Percentiles rank a stretch among this genome's conserved stretches.
Evolutionary conservation across 495 filamentous ascomycete species (phyloP).

Genomic region (Penicillium verhagenii): DNA sequence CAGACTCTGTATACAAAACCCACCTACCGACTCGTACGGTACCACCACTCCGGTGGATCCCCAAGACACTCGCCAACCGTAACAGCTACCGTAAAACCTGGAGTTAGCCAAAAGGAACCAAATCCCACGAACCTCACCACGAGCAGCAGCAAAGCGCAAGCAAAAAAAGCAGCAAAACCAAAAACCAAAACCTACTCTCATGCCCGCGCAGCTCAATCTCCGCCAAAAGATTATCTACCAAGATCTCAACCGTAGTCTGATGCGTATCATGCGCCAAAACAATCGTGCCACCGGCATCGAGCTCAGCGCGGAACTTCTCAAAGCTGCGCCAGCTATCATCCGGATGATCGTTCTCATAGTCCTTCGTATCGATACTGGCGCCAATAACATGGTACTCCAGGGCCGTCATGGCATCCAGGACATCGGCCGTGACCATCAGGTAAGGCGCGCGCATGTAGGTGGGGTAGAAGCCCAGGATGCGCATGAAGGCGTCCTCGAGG

Average conservation of each 20-base stretch:
- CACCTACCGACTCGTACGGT: constrained; percentile 27
- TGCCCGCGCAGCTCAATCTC: constrained; percentile 33
- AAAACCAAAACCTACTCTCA: constrained; percentile 20
- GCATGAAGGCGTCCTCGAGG: constrained; percentile 67
- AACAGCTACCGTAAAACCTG: constrained; percentile 47
- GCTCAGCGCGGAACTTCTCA: constrained; percentile 26
- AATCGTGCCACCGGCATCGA: constrained; percentile 34
- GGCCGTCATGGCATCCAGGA: constrained; percentile 28
- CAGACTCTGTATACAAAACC: no score
- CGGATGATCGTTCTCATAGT: constrained; percentile 39
- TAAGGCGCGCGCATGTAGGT: constrained; percentile 64
- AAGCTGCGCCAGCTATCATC: constrained; percentile 27
- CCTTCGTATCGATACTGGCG: constrained; percentile 45
- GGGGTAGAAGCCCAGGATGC: constrained; percentile 69
- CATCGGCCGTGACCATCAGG: constrained; percentile 29
- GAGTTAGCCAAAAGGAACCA: constrained; percentile 10
- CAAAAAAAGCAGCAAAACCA: no score
- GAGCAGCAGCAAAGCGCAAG: no score
- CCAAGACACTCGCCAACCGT: constrained; percentile 75
- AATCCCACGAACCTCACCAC: no score
- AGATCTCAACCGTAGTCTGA: constrained; percentile 33
- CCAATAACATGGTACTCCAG: constrained; percentile 45
- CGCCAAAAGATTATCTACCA: constrained; percentile 39
- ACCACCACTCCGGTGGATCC: constrained; percentile 67
- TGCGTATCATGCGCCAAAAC: constrained; percentile 49